Evolutionary conservation across 2,329 filamentous ascomycete species (phyloP), one percentile per base, ranked within the genome.

Genomic region (Harringtonia aguacate): DNA sequence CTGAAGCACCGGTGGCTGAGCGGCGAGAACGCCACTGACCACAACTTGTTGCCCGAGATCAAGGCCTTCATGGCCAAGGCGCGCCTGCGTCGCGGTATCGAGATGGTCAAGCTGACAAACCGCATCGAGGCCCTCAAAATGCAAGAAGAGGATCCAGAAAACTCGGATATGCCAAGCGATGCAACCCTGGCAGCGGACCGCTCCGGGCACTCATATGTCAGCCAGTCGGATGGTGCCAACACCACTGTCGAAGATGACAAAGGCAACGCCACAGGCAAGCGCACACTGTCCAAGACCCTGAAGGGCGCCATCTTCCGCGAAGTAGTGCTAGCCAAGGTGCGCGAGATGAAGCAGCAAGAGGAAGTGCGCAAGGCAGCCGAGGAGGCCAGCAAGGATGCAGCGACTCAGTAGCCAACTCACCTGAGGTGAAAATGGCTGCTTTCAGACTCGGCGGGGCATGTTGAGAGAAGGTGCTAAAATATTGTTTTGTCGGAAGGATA

Each of bases 21-120:
- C 59, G 90, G 90, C 62, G 76, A 92, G 69, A 92, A 79, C 50
- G 92, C 92, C 50, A 87, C 84, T 49, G 89, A 97, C 65, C 88
- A 95, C 77, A 89, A 98, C 73, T 77, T 98, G 76, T 69, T 98
- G 63, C 92, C 92, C 53, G 92, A 98, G 69, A 94, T 98, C 72
- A 86, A 85, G 65, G 84, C 88, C 42, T 94, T 92, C 70, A 87
- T 94, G 65, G 84, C 89, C 50, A 88, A 88, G 65, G 86, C 87
- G 46, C 87, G 88, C 50, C 83, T 98, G 54, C 84, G 84, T 63
- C 84, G 90, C 51, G 90, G 89, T 56, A 94, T 98, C 67, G 87
- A 97, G 65, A 81, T 95, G 58, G 85, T 97, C 71, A 95, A 94
- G 68, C 79, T 98, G 44, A 81, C 87, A 52, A 95, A 95, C 67